Percentiles rank a stretch among this genome's conserved stretches.
Evolutionary conservation across 2,329 filamentous ascomycete species (phyloP).

Genomic region (Aspergillus cejpii): DNA sequence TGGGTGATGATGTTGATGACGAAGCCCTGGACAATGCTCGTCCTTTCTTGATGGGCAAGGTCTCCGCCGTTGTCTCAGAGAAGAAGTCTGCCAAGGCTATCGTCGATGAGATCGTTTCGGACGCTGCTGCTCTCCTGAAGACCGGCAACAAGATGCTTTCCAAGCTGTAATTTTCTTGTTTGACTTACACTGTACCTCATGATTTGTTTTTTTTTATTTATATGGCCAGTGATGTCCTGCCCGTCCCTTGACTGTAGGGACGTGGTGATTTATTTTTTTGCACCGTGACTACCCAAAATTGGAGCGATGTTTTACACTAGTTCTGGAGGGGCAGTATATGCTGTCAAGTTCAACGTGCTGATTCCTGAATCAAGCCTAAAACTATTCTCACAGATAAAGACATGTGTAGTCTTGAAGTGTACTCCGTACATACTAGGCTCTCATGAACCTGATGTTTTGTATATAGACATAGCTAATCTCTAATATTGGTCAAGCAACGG

Average conservation of each 20-base stretch:
- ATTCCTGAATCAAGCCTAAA: no score
- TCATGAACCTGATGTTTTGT: constrained; percentile 1
- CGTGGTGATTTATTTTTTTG: not conserved
- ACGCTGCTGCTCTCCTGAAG: constrained; percentile 66
- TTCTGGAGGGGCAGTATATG: constrained; percentile 21
- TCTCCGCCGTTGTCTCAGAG: constrained; percentile 86
- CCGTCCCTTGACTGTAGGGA: not conserved
- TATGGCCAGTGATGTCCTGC: not conserved
- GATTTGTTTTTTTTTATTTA: not conserved
- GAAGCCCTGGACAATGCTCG: constrained; percentile 87
- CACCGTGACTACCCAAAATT: not conserved
- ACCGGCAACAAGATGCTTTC: constrained; percentile 60
- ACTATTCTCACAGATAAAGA: no score
- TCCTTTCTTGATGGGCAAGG: constrained; percentile 95
- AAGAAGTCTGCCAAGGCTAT: constrained; percentile 85
- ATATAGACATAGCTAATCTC: constrained; percentile 6
- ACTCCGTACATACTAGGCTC: no score
- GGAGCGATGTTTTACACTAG: not conserved
- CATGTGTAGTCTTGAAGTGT: no score
- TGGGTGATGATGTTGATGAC: constrained; percentile 65
- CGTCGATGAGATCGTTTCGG: constrained; percentile 85
- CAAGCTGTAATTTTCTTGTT: constrained; percentile 54
- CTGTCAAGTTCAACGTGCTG: constrained; percentile 48
- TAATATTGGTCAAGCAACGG: constrained; percentile 2
- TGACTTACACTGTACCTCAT: constrained; percentile 3